phyloP scores from a whole-genome alignment of 495 filamentous ascomycete genomes.

The Neurospora africana region DNA sequence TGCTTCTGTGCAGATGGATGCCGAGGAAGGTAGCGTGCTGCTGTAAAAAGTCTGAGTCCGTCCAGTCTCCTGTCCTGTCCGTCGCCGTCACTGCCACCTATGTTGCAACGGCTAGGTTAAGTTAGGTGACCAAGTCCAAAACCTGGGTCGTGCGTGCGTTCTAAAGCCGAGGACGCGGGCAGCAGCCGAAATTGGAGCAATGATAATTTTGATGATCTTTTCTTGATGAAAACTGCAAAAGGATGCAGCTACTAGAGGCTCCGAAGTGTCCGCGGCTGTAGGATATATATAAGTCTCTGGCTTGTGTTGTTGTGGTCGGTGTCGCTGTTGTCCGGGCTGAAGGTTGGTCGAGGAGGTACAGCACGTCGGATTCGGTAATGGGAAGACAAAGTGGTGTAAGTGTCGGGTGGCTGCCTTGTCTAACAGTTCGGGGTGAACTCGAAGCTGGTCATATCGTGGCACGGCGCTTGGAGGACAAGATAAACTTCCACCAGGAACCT shows the following conservation, averaged over 20 bases:
- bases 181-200: not conserved
- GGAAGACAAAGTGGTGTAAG: not conserved
- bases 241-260: not conserved
- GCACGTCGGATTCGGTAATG: not conserved
- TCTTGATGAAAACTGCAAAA: not conserved
- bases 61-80: not conserved
- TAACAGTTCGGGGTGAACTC: not conserved
- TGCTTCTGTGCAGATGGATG: not conserved
- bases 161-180: not conserved
- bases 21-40: not conserved
- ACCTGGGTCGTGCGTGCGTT: not conserved
- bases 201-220: not conserved
- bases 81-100: not conserved
- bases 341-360: not conserved
- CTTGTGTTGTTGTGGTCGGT: not conserved
- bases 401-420: not conserved
- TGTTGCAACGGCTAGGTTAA: not conserved
- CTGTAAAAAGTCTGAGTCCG: not conserved
- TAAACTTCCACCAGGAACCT: not conserved
- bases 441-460: not conserved
- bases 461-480: not conserved
- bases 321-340: not conserved
- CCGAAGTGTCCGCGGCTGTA: not conserved
- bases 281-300: not conserved
- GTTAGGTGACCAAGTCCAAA: not conserved